A percentile compares a stretch with the other conserved stretches of the same genome.
Evolutionary conservation across 78 protist species (phyloP).

Genomic region (slime mould (Dictyostelium discoideum)): DNA sequence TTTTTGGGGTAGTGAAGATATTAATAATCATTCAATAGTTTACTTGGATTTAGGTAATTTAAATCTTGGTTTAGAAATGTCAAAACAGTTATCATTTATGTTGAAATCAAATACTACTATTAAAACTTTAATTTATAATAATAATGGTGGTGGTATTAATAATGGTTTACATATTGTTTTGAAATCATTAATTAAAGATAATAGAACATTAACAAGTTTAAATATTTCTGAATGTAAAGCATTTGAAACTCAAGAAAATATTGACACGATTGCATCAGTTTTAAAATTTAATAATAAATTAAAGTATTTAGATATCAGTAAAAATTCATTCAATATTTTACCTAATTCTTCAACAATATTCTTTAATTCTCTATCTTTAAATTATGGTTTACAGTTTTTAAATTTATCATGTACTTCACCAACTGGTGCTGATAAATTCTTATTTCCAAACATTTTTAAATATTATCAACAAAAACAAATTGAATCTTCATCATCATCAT

Average conservation of each 20-base stretch:
- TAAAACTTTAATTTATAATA: slow-evolving; percentile 12
- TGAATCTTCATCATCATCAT: not conserved
- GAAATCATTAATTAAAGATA: not conserved
- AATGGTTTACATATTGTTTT: slow-evolving; percentile 2
- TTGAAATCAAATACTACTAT: not conserved
- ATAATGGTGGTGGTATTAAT: not conserved
- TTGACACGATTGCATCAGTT: not conserved
- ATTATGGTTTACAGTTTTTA: not conserved
- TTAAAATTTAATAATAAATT: not conserved
- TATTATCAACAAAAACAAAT: not conserved
- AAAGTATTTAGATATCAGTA: slow-evolving; percentile 12
- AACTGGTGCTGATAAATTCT: not conserved
- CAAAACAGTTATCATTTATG: not conserved
- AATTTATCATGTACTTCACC: slow-evolving; percentile 8
- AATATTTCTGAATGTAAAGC: not conserved
- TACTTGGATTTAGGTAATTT: slow-evolving; percentile 19
- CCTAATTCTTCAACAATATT: not conserved
- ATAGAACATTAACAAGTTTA: not conserved
- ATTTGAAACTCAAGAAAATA: not conserved
- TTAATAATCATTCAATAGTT: not conserved
- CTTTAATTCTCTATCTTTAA: not conserved
- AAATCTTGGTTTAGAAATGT: not conserved
- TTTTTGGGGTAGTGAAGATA: not conserved
- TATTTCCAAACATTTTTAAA: slow-evolving; percentile 13
- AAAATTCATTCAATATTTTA: not conserved